Conservation (phyloP, 176 grass and related monocot genomes). For the Guadua angustifolia region DNA sequence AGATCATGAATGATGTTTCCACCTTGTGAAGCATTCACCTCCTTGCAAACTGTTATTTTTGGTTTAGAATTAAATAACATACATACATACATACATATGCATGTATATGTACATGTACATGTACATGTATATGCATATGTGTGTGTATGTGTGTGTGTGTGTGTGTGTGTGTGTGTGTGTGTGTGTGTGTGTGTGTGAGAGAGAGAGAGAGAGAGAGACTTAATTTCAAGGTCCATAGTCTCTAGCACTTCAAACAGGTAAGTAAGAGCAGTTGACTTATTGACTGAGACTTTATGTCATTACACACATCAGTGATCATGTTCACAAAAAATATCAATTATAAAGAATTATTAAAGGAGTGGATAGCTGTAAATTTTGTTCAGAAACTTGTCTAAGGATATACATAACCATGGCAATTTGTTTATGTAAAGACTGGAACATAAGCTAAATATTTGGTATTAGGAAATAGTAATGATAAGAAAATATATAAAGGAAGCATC, state of each 20-base stretch:
- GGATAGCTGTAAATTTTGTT: background rate
- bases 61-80: no score
- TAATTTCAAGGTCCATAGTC: slow-evolving; percentile 15
- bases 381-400: background rate
- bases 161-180: no score
- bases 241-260: slow-evolving; percentile 25
- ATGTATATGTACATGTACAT: no score
- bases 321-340: background rate
- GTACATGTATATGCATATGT: no score
- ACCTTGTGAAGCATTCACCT: background rate
- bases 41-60: background rate
- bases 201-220: no score
- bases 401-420: background rate
- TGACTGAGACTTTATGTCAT: background rate
- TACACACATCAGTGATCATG: background rate
- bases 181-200: no score
- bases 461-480: slow-evolving; percentile 7
- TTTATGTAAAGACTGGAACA: background rate
- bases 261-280: background rate
- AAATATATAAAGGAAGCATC: background rate
- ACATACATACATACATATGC: no score
- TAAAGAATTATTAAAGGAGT: slow-evolving; percentile 18
- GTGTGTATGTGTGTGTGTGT: no score
- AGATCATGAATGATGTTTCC: background rate
- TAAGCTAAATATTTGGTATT: slow-evolving; percentile 24